Base-by-base conservation (phyloP, 352 stramenopile species). In the Discostella stelligera region DNA sequence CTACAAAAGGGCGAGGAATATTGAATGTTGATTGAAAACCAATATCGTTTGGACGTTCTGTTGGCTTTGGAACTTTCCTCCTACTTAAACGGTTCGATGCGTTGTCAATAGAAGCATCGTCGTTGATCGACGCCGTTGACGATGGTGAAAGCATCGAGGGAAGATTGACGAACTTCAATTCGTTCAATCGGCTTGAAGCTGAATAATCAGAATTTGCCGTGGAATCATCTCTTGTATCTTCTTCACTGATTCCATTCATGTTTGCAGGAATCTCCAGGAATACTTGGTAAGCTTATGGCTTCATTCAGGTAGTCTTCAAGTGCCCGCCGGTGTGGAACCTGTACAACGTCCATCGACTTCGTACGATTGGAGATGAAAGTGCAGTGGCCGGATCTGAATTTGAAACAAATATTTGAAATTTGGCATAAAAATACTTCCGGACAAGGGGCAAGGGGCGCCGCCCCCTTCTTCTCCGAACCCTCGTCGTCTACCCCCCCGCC, bases 11-110 rank as follows among this genome's bases (percentile, higher is more conserved):
- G n/a, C 95, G 93, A 23, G 95, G 95, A 44, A 98, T 94, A 81
- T 98, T 98, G 50, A 98, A 90, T 30, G 91, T 90, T 39, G 96
- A 97, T 74, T 98, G 94, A 41, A 98, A 86, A 61, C 98, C 95
- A 49, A 98, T 94, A 54, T 98, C 95, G 66, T 98, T 94, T 1
- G 95, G 91, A 77, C 97, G 97, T 81, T 97, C 60, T 44, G 56
- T 58, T 4, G 50, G 16, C 27, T 59, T 54, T 48, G 52, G 10
- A 21, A 77, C 52, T 32, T 63, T 48, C 25, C 46, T 46, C 32
- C 9, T 58, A 11, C 49, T n/a, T n/a, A 23, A 4, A 23, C 13
- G 20, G 48, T 21, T 21, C 27, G 50, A 27, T 3, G 50, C 50
- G 23, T 27, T 23, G 0, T 61, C 53, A 37, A 46, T 16, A n/a